Conservation (phyloP, 345 rosid species). For the Eucalyptus erythrocorys region DNA sequence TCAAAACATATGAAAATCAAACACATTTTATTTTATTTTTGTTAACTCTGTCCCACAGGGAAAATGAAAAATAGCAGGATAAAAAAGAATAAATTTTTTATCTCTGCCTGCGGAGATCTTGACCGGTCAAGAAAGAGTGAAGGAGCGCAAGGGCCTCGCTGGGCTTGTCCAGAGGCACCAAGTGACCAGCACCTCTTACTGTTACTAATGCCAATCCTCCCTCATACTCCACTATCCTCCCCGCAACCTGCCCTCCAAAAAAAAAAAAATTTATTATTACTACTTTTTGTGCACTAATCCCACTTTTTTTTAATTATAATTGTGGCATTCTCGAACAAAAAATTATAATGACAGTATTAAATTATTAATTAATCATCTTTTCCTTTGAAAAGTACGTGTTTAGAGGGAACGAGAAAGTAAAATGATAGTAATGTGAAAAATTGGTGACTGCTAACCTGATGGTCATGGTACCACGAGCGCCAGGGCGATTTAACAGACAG, state of each 20-base stretch:
- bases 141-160: conserved; percentile 31
- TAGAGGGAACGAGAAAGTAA: not conserved
- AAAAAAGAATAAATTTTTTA: not conserved
- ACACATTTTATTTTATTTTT: too few species aligned
- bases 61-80: not conserved
- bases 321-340: not conserved
- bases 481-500: conserved; percentile 28
- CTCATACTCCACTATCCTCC: conserved; percentile 40
- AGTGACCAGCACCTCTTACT: conserved; percentile 58
- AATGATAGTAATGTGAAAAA: not conserved
- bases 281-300: not conserved
- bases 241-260: conserved; percentile 27
- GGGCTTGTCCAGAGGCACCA: conserved; percentile 48
- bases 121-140: conserved; percentile 20
- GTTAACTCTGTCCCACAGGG: not conserved
- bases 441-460: conserved; percentile 8
- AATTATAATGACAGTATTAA: too few species aligned
- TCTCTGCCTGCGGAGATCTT: not conserved
- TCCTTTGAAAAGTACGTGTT: not conserved
- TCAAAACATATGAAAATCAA: too few species aligned
- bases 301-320: not conserved
- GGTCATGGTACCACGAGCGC: conserved; percentile 43
- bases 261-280: too few species aligned
- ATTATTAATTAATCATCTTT: rapidly evolving
- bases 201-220: conserved; percentile 33